These are phyloP conservation scores for Penicillium coprophilum DNA, from an alignment of 495 filamentous ascomycete genomes.

Conservation along the genomic window DNA sequence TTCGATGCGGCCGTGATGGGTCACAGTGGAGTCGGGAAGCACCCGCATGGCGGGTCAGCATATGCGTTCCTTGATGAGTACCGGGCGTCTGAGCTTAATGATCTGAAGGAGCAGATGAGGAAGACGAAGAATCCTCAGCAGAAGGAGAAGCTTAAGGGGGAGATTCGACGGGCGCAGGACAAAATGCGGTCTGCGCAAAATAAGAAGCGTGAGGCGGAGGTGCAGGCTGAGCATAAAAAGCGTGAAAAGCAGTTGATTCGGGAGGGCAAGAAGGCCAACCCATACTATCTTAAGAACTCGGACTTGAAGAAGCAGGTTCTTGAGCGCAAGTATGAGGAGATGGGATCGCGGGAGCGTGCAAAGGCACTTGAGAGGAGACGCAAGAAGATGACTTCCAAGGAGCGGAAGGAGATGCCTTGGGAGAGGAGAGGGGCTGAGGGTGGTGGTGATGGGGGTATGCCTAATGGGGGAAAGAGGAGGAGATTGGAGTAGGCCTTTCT, in stretches of 20 bases:
- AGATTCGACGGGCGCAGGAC: conserved; percentile 67
- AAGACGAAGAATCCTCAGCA: conserved; percentile 61
- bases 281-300: conserved; percentile 86
- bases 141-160: conserved; percentile 65
- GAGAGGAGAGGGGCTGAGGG: conserved; percentile 53
- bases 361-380: conserved; percentile 75
- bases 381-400: conserved; percentile 79
- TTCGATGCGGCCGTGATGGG: conserved; percentile 64
- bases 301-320: conserved; percentile 85
- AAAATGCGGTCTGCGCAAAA: conserved; percentile 63
- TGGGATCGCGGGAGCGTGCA: conserved; percentile 80
- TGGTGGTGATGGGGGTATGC: conserved; percentile 19
- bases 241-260: conserved; percentile 79
- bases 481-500: conserved; percentile 29
- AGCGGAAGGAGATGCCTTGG: conserved; percentile 76
- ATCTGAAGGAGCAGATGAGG: conserved; percentile 62
- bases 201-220: conserved; percentile 63
- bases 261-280: conserved; percentile 86
- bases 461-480: conserved; percentile 33
- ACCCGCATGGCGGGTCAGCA: conserved; percentile 56
- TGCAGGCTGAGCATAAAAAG: conserved; percentile 70
- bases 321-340: conserved; percentile 70
- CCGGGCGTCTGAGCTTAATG: conserved; percentile 70
- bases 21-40: conserved; percentile 26
- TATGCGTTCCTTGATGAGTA: conserved; percentile 90